These are phyloP conservation scores for Paspalum vaginatum DNA, from an alignment of 176 grass and related monocot genomes.

Conservation along the genomic window DNA sequence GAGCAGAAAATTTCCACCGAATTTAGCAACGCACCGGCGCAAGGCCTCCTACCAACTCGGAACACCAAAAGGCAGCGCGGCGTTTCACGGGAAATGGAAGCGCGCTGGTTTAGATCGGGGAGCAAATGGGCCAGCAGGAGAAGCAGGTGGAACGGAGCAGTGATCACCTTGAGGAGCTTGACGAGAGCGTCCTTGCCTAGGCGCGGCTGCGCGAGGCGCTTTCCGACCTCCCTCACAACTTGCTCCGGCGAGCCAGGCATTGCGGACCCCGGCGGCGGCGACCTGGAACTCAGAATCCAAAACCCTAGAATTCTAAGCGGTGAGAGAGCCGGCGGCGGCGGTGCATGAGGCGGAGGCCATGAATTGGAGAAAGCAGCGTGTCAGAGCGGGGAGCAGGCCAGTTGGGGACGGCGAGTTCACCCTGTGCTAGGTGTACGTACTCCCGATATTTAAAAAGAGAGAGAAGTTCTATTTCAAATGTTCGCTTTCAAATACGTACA, in stretches of 20 bases:
- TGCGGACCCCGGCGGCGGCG: neutral
- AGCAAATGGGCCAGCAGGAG: neutral
- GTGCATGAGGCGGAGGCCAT: constrained; percentile 37
- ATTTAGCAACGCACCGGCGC: neutral
- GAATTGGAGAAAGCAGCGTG: constrained; percentile 23
- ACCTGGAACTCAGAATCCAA: neutral
- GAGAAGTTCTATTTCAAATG: no score
- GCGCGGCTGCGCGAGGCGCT: constrained; percentile 73
- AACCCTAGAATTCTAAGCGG: constrained; percentile 48
- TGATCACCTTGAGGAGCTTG: constrained; percentile 85
- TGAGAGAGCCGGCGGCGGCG: neutral
- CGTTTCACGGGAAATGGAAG: neutral
- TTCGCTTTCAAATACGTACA: no score
- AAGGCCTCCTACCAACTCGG: constrained; percentile 4
- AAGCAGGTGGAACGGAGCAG: neutral
- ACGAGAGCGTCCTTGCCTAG: constrained; percentile 84
- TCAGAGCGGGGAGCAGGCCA: neutral
- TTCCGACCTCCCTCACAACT: constrained; percentile 63
- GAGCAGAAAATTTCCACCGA: neutral
- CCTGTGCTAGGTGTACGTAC: neutral
- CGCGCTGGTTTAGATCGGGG: neutral
- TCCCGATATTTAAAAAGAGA: no score
- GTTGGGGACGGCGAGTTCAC: constrained; percentile 22
- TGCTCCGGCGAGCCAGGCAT: constrained; percentile 57
- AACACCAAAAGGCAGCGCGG: neutral